Percentiles rank a stretch among this genome's conserved stretches.
Conservation (phyloP, 805 yeast genomes). For the Zygoascus tannicola region DNA sequence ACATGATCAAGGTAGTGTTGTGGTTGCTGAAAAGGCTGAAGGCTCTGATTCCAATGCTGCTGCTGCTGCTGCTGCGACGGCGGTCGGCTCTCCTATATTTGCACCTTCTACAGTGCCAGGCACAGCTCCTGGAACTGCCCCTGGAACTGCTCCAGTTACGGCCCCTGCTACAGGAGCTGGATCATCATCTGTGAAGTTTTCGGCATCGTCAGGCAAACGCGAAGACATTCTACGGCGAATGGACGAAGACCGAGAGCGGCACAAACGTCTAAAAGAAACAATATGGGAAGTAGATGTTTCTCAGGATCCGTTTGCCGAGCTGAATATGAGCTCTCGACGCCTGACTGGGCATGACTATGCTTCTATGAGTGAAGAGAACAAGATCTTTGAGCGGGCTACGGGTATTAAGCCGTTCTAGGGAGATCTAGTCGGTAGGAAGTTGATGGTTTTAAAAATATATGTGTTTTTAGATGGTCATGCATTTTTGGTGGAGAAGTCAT, state of each 20-base stretch:
- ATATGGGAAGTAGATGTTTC: constrained; percentile 51
- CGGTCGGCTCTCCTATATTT: not conserved
- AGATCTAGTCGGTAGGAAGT: constrained; percentile 26
- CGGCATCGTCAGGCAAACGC: not conserved
- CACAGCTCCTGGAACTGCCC: not conserved
- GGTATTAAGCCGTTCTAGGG: not conserved
- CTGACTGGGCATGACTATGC: constrained; percentile 40
- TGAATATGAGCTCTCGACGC: constrained; percentile 33
- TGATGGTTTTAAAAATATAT: constrained; percentile 62
- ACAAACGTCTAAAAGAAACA: constrained; percentile 73
- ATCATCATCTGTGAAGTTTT: not conserved
- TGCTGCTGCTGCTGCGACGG: not conserved
- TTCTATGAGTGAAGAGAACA: constrained; percentile 46
- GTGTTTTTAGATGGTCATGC: no score
- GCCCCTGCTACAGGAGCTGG: not conserved
- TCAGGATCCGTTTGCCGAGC: constrained; percentile 41
- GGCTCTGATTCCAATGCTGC: constrained; percentile 3
- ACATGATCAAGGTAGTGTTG: no score
- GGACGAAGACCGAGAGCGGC: constrained; percentile 86
- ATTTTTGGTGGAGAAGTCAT: no score
- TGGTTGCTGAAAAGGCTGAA: constrained; percentile 1
- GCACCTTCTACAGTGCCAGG: constrained; percentile 3
- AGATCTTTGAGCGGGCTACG: constrained; percentile 32
- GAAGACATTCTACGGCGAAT: constrained; percentile 65
- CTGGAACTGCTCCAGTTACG: not conserved